Evolutionary conservation across 2,329 filamentous ascomycete species (phyloP).

Genomic region (Ceratocystis papillata): DNA sequence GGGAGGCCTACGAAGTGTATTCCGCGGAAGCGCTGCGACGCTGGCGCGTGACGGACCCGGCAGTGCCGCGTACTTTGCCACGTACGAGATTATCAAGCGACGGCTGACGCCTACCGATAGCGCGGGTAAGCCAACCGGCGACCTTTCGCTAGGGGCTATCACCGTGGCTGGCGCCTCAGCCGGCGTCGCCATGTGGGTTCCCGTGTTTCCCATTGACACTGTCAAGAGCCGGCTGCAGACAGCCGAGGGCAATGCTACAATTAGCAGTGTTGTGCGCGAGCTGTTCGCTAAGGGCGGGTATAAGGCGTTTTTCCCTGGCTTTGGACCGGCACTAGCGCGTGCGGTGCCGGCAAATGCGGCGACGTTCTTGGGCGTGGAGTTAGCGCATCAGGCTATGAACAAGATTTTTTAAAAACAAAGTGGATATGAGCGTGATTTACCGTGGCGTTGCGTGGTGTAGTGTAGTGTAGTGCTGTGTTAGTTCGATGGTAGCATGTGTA

Average conservation of each 20-base stretch:
- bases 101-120: conserved; percentile 72
- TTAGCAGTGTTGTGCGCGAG: conserved; percentile 66
- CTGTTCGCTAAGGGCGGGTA: conserved; percentile 75
- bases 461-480: too few relatives aligned
- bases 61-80: conserved; percentile 88
- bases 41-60: conserved; percentile 89
- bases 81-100: conserved; percentile 93
- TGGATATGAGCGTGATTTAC: too few relatives aligned
- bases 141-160: conserved; percentile 71
- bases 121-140: conserved; percentile 59
- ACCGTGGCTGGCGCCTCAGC: conserved; percentile 80
- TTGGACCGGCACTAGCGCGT: conserved; percentile 81
- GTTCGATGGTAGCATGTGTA: not conserved
- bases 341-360: conserved; percentile 94
- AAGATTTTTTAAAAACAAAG: conserved; percentile 47
- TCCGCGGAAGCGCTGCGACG: conserved; percentile 81
- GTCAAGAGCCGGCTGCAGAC: conserved; percentile 92
- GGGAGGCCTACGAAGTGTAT: conserved; percentile 82
- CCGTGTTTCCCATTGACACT: conserved; percentile 94
- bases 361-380: conserved; percentile 78
- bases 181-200: conserved; percentile 98
- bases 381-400: conserved; percentile 73
- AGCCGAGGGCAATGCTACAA: conserved; percentile 70
- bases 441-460: too few relatives aligned
- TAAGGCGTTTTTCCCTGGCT: conserved; percentile 93